Evolutionary conservation across 495 filamentous ascomycete species (phyloP).

Genomic region (Podospora fimiseda): DNA sequence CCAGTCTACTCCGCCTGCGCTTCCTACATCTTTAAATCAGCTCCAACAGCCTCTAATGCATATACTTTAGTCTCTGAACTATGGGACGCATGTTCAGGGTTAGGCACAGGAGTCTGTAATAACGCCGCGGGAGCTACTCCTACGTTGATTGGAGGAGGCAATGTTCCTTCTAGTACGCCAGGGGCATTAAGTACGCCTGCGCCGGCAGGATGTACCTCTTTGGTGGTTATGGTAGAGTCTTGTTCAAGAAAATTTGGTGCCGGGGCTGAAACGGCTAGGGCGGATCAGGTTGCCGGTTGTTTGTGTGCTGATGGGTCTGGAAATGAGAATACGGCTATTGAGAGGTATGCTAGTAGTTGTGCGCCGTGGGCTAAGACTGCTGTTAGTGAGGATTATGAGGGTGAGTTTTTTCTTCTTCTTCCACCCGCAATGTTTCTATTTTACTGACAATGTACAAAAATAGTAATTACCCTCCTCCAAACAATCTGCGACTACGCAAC

Average conservation of each 20-base stretch:
- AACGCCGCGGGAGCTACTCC: too few species aligned
- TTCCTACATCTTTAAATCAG: slow-evolving; percentile 15
- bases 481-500: slow-evolving; percentile 14
- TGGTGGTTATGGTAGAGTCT: background rate
- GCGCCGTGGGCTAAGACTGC: slow-evolving; percentile 14
- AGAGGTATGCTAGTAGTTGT: slow-evolving; percentile 20
- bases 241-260: background rate
- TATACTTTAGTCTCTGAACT: background rate
- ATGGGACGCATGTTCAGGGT: too few species aligned
- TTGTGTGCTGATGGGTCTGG: slow-evolving; percentile 8
- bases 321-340: slow-evolving; percentile 16
- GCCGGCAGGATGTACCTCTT: slow-evolving; percentile 2
- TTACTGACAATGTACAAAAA: background rate
- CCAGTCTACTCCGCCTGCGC: slow-evolving; percentile 19
- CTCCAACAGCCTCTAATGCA: slow-evolving; percentile 3
- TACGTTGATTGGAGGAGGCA: too few species aligned
- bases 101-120: too few species aligned
- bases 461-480: slow-evolving; percentile 13
- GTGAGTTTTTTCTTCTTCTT: slow-evolving; percentile 7
- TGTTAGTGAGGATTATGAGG: slow-evolving; percentile 9
- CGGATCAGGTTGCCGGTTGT: background rate
- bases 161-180: too few species aligned
- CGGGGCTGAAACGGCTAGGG: background rate
- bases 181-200: background rate
- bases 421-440: background rate